Evolutionary conservation across 1,284 basidiomycete genomes (phyloP).

Genomic region (Sphaerobolus stellatus): DNA sequence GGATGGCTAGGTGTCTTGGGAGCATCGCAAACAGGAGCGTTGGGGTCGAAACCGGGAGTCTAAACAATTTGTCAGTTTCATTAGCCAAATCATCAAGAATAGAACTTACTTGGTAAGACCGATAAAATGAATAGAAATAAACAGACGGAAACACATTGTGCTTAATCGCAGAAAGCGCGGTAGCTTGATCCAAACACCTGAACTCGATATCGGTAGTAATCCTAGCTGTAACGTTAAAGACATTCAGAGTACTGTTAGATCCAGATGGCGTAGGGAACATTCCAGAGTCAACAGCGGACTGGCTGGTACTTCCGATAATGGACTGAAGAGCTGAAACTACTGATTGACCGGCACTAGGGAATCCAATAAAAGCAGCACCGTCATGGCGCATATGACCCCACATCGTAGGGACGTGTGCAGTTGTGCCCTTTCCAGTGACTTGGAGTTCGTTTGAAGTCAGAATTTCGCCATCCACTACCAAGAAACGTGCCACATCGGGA

Average conservation of each 20-base stretch:
- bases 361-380: constrained; percentile 32
- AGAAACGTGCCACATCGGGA: constrained; percentile 36
- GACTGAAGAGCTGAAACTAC: not conserved
- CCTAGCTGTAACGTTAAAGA: constrained; percentile 38
- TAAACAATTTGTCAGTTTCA: not conserved
- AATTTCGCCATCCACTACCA: constrained; percentile 48
- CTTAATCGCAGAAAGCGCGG: constrained; percentile 32
- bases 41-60: constrained; percentile 36
- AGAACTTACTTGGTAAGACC: constrained; percentile 31
- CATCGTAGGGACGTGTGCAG: constrained; percentile 45
- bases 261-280: constrained; percentile 32
- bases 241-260: constrained; percentile 30
- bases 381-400: constrained; percentile 47
- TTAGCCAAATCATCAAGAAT: not conserved
- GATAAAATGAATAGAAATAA: constrained; percentile 40
- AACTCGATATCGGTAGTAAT: constrained; percentile 37
- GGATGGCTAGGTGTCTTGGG: constrained; percentile 33
- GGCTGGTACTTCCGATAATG: not conserved
- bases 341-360: not conserved
- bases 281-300: constrained; percentile 13
- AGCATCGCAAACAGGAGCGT: constrained; percentile 37
- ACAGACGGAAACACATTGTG: constrained; percentile 35
- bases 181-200: constrained; percentile 42
- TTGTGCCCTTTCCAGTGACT: constrained; percentile 37
- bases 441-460: constrained; percentile 40